Base-by-base conservation (phyloP, 495 filamentous ascomycete genomes). In the Hypomontagnella monticulosa region DNA sequence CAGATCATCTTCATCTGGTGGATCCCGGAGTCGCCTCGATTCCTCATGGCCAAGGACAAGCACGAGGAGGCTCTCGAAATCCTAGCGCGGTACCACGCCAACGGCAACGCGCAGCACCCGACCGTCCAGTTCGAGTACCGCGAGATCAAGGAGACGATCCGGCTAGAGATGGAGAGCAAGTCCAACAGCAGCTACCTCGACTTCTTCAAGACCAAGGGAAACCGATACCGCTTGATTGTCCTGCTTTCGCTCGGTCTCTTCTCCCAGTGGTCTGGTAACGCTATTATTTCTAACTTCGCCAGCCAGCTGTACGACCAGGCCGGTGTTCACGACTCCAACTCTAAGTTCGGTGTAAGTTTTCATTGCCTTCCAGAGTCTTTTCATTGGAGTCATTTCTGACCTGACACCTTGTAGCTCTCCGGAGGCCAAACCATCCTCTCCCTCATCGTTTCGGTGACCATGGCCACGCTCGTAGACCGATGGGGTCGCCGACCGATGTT, bases 201-300 rank as follows among this genome's bases (percentile, higher is more conserved):
- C 61, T 87, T 91, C 78, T 77, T 91, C 79, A 76, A 75, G 44
- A 90, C 88, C 56, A 84, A 83, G 72, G 89, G 89, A 57, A 93
- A 92, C 77, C 83, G 87, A 6, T 87, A 87, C 68, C 83, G 88
- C 20, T 69, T 90, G 4, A 53, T 73, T 37, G 74, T 91, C 20
- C 81, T 87, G 32, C 73, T 88, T 36, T 82, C 82, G 16, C 77
- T 88, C 30, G 87, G 87, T 66, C 67, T 88, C 68, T 85, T 88
- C 76, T 86, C 85, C 7, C 89, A 92, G 79, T 90, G 85, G 80
- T 86, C 84, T 49, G 89, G 89, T 50, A 90, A 91, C 66, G 84
- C 83, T 55, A 81, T 88, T 37, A 84, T 89, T 68, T 85, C 83
- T 46, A 89, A 90, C 78, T 91, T 88, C 69, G 76, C 85, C 43